Conservation (phyloP, 2,329 filamentous ascomycete genomes). For the Fusarium sp. region DNA sequence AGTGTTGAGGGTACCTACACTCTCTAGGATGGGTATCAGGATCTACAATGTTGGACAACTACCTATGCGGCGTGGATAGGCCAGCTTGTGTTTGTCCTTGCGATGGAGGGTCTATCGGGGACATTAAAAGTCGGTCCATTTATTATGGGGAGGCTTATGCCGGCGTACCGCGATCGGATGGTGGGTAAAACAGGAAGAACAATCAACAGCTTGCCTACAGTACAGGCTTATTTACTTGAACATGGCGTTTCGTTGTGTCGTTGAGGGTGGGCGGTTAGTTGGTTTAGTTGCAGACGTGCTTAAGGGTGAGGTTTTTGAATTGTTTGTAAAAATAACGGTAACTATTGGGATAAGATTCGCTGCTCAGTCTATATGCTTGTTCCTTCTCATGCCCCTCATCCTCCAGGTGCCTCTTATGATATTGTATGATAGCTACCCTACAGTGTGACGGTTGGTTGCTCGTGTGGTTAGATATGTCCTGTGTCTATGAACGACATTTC, state of each 20-base stretch:
- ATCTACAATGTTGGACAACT: slow-evolving; percentile 36
- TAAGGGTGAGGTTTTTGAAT: not conserved
- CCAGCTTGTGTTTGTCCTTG: slow-evolving; percentile 18
- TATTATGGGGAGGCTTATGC: slow-evolving; percentile 19
- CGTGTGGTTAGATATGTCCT: not conserved
- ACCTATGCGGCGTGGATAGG: slow-evolving; percentile 30
- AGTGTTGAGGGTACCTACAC: slow-evolving; percentile 20
- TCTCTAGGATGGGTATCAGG: slow-evolving; percentile 16
- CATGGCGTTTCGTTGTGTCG: not conserved
- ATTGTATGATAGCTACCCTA: not conserved
- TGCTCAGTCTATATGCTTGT: not conserved
- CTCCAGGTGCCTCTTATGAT: not conserved
- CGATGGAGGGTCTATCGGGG: slow-evolving; percentile 15
- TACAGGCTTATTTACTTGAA: not conserved
- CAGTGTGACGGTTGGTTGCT: not conserved
- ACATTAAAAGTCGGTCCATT: slow-evolving; percentile 32
- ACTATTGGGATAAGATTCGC: not conserved
- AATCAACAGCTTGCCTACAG: slow-evolving; percentile 8
- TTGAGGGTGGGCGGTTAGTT: not conserved
- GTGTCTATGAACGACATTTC: not conserved
- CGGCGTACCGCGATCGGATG: slow-evolving; percentile 23
- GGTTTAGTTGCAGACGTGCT: not conserved
- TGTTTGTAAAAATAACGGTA: not conserved
- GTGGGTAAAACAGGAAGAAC: slow-evolving; percentile 20
- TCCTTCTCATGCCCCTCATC: not conserved